Evolutionary conservation across 2,329 filamentous ascomycete genomes (phyloP), one percentile per base, ranked within the genome.

Genomic region (Ophiocordyceps camponoti-rufipedis): DNA sequence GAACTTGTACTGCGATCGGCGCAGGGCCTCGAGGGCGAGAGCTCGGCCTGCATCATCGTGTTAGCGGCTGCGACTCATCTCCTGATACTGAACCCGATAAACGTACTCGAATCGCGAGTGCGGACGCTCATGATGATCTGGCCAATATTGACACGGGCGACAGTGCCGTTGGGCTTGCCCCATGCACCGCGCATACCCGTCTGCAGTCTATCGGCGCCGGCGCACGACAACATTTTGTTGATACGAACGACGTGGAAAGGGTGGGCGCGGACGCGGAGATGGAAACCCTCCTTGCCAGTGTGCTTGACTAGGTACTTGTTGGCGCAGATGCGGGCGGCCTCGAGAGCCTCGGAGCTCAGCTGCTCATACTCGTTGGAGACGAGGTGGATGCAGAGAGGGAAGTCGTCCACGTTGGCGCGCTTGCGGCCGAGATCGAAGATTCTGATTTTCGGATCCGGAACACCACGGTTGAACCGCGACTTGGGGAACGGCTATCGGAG

Each of bases 221-320:
- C 91, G 72, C 91, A 98, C 67, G 91, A 96, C 86, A 98, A 89
- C 91, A 98, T 98, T 85, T 98, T 98, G 87, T 98, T 98, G 88
- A 98, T 98, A 74, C 91, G 91, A 78, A 98, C 84, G 73, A 98
- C 91, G 79, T 98, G 91, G 86, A 85, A 98, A 57, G 91, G 91
- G 80, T 98, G 91, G 65, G 87, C 88, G 66, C 91, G 79, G 64
- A 83, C 75, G 60, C 79, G 78, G 57, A 83, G 70, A 67, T 83
- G 79, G 76, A 83, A 83, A 63, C 70, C 68, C 63, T 83, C 79
- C 74, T 83, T 83, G 67, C 79, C 79, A 58, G 71, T 68, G 59
- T 70, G 67, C 75, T 82, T 82, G 69, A 80, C 76, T 54, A 83
- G 68, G 74, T 82, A 93, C 85, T 96, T 96, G 85, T 98, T 98